Conservation (phyloP, 805 yeast species). For the Pichia exigua region DNA sequence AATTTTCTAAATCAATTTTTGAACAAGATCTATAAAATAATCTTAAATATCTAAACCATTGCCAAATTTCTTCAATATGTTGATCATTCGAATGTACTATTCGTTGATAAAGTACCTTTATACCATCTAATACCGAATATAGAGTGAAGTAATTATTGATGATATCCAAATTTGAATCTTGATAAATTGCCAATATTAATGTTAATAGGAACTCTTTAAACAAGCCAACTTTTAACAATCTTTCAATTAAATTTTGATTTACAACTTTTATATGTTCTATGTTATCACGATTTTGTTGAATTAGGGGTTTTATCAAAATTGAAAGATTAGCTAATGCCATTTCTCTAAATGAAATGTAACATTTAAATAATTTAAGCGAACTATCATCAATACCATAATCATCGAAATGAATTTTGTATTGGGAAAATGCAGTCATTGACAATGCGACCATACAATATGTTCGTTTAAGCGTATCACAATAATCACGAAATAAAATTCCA, state of each 20-base stretch:
- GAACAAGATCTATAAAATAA: constrained; percentile 42
- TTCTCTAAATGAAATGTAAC: constrained; percentile 23
- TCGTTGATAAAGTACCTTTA: constrained; percentile 13
- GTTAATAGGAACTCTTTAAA: constrained; percentile 22
- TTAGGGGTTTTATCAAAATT: constrained; percentile 15
- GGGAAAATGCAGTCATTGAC: constrained; percentile 20
- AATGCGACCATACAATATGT: constrained; percentile 22
- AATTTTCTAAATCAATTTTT: constrained; percentile 39
- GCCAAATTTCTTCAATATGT: constrained; percentile 16
- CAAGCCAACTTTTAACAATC: constrained; percentile 17
- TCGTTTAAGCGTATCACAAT: constrained; percentile 18
- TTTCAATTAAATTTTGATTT: constrained; percentile 13
- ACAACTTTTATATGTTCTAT: constrained; percentile 4
- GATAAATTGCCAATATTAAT: constrained; percentile 23
- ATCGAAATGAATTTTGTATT: constrained; percentile 20
- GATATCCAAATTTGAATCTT: constrained; percentile 25
- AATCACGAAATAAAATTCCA: constrained; percentile 13
- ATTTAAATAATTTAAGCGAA: constrained; percentile 16
- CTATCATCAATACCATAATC: constrained; percentile 23
- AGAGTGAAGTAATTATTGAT: constrained; percentile 21
- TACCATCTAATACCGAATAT: constrained; percentile 19
- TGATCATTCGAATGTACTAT: constrained; percentile 12
- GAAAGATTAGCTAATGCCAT: constrained; percentile 17
- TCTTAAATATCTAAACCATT: constrained; percentile 28
- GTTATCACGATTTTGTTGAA: background rate